phyloP scores from a whole-genome alignment of 768 basidiomycete genomes.

The Mrakia gelida region DNA sequence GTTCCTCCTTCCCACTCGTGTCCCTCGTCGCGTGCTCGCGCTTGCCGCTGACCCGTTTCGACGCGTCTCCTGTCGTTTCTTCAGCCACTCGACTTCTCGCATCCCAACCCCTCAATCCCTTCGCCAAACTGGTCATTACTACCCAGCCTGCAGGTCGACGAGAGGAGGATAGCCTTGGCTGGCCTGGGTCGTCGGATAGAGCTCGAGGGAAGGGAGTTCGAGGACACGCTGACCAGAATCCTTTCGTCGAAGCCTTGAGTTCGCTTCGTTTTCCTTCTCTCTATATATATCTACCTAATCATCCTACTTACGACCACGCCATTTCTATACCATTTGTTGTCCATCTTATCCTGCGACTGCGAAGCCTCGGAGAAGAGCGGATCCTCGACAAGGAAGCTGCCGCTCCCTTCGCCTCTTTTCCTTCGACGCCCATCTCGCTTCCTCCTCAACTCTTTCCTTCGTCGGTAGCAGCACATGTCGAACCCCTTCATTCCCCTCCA shows the following conservation, averaged over 20 bases:
- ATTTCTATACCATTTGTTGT: too few species aligned
- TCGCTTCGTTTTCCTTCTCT: too few species aligned
- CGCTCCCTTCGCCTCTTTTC: not conserved
- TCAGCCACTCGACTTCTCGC: conserved; percentile 21
- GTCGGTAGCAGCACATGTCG: not conserved
- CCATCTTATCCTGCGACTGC: too few species aligned
- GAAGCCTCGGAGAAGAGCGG: too few species aligned
- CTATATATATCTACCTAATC: too few species aligned
- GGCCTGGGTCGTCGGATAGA: not conserved
- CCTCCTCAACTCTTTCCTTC: not conserved
- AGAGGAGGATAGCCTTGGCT: not conserved
- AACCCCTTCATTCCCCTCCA: not conserved
- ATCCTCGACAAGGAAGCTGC: too few species aligned
- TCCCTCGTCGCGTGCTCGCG: too few species aligned
- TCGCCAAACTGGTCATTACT: conserved; percentile 8
- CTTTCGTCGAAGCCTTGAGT: not conserved
- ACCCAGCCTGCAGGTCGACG: not conserved
- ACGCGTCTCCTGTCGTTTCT: not conserved
- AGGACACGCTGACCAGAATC: not conserved
- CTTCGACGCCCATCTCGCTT: not conserved
- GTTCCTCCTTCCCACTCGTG: not conserved
- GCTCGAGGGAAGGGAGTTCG: not conserved
- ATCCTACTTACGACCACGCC: too few species aligned
- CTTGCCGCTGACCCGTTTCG: not conserved
- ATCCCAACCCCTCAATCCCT: conserved; percentile 26